Evolutionary conservation across 2,329 filamentous ascomycete genomes (phyloP), one percentile per base, ranked within the genome.

Genomic region (Sporothrix curviconia): DNA sequence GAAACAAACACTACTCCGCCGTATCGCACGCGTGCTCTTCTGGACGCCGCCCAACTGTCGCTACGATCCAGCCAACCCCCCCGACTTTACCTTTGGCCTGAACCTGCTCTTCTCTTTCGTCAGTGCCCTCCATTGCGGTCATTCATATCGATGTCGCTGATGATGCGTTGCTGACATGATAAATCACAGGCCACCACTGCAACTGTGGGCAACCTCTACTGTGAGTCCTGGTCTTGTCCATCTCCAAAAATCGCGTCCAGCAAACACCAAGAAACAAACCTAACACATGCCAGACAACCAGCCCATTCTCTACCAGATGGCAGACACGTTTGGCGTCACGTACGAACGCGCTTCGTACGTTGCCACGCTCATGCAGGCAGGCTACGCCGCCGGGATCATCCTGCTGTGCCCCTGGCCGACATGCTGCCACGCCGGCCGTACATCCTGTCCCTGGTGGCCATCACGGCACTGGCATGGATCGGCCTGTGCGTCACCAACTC

Each of bases 331-430:
- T 66, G 66, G 78, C 55, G 85, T 92, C 49, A 78, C 77, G 8
- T 86, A 90, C 65, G 87, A 90, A 65, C 76, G 79, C 55, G 83
- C 88, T 0, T 80, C 80, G 1, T 71, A 76, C 40, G 83, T 92
- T 24, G 87, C 89, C 1, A 92, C 89, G 0, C 73, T 91, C 43
- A 84, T 88, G 70, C 90, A 94, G 68, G 86, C 87, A 1, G 89
- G 89, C 1, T 94, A 94, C 70, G 89, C 88, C 0, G 77, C 76
- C 0, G 89, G 89, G 0, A 68, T 94, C 19, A 71, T 92, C 15
- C 83, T 92, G 60, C 73, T 94, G 89, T 89, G 65, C 89, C 90
- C 0, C 69, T 92, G 1, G 89, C 88, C 0, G 90, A 94, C 63
- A 75, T 82, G 42, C 72, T 92, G 7, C 78, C 78, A 28, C 77